A percentile compares a stretch with the other conserved stretches of the same genome.
These are phyloP conservation scores for Dillenia turbinata DNA, from an alignment of 164 flowering plant species.

Conservation along the genomic window DNA sequence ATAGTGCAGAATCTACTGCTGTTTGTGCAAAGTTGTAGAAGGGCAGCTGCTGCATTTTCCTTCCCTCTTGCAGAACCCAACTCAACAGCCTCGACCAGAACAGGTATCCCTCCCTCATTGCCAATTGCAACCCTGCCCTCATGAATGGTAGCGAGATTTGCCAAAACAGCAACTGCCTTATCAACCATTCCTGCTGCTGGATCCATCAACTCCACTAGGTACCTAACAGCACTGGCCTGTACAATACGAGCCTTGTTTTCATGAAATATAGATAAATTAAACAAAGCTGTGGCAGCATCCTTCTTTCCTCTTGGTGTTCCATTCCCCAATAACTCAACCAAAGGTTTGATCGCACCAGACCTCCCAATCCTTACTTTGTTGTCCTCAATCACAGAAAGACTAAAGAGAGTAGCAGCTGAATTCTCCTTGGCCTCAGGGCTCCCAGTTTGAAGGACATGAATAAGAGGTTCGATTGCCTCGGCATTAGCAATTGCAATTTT, in stretches of 20 bases:
- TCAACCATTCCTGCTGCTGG: constrained; percentile 97
- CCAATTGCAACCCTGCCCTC: constrained; percentile 83
- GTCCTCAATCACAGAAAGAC: constrained; percentile 79
- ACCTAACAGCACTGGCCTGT: constrained; percentile 77
- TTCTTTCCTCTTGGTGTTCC: constrained; percentile 91
- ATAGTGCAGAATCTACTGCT: constrained; percentile 59
- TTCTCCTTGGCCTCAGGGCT: constrained; percentile 82
- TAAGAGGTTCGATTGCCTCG: constrained; percentile 71
- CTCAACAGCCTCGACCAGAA: constrained; percentile 92
- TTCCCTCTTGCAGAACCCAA: constrained; percentile 93
- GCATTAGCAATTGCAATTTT: constrained; percentile 75
- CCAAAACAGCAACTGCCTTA: constrained; percentile 93
- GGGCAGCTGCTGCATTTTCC: constrained; percentile 97
- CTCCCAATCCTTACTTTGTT: constrained; percentile 71
- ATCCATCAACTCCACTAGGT: constrained; percentile 92
- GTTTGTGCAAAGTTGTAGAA: constrained; percentile 71
- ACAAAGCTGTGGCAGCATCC: constrained; percentile 92
- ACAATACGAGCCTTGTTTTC: constrained; percentile 79
- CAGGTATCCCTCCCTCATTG: constrained; percentile 73
- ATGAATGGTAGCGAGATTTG: constrained; percentile 86
- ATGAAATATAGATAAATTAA: constrained; percentile 71
- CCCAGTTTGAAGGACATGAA: constrained; percentile 76
- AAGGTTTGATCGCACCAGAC: constrained; percentile 77
- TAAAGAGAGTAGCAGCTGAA: constrained; percentile 89
- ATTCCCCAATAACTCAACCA: constrained; percentile 77